Evolutionary conservation across 306 rosid species (phyloP), one percentile per base, ranked within the genome.

Genomic region (Hippophae tibetana): DNA sequence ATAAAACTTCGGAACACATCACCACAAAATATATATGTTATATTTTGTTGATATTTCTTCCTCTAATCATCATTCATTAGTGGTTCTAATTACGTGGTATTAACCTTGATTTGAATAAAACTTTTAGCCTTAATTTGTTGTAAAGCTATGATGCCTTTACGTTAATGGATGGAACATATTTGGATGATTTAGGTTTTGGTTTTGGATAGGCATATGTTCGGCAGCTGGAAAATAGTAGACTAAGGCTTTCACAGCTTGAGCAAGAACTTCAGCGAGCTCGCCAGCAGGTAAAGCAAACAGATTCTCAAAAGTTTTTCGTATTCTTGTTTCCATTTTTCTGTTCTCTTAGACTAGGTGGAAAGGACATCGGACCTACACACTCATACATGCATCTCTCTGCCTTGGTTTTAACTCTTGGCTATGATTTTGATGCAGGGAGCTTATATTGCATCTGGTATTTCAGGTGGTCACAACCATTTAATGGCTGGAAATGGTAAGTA

Each of bases 191-290:
- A 62, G 74, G 75, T 68, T 75, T 79, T 79, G 79, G 74, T 75
- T 81, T 82, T 78, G 51, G 78, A 69, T 77, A 86, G 95, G 97
- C 95, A 48, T 86, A 89, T 72, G 93, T 89, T 70, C 93, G 84
- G 69, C 93, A 86, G 70, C 69, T 84, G 79, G 93, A 86, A 71
- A 86, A 48, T 23, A 79, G 89, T 79, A 64, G 84, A 44, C 62
- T 74, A 12, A 82, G 79, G 79, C 90, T 90, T 52, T 51, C 82
- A 1, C 90, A 84, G 56, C 61, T 90, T 10, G 95, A 86, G 69
- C 90, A 86, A 76, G 94, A 86, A 67, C 85, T 90, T 56, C 90
- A 82, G 47, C 76, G 71, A 41, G 78, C 78, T 6, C 86, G 84
- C 4, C 95, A 89, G 54, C 93, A 89, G 93, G 97, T 89, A 54